Evolutionary conservation across 805 yeast species (phyloP), one percentile per base, ranked within the genome.

Genomic region (Candida nitratophila): DNA sequence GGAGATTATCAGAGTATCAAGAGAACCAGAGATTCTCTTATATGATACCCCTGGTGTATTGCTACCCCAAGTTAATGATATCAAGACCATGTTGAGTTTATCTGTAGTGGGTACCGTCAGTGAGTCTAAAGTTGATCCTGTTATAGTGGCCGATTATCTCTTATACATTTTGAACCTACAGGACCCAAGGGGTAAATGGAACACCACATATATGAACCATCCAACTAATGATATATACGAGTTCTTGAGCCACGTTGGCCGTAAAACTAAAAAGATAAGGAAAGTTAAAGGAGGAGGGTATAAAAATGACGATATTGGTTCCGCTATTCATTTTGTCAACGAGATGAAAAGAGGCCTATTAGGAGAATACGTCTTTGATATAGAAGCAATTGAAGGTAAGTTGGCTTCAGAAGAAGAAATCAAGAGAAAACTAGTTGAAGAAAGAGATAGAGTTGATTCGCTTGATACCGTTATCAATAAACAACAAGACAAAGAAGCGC

Each of bases 31-130:
- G 30, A 73, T 91, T 2, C 72, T 79, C 46, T 68, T 90, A 8
- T 79, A 85, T 52, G 99, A 93, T 59, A 86, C 97, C 0, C 99
- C 99, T 0, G 99, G 99, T 1, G 90, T 93, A 4, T 78, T 87
- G 45, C 63, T 88, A 12, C 98, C 99, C 0, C 77, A 79, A 19
- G 85, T 81, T 10, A 72, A 74, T 39, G 73, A 75, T 47, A 60
- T 74, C 3, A 78, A 80, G 48, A 78, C 88, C 1, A 86, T 90
- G 93, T 66, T 91, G 21, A 74, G 81, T 2, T 68, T 90, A 33
- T 71, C 86, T 1, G 63, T 89, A 17, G 79, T 84, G 32, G 95
- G 95, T 1, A 82, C 93, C 40, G 83, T 90, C 6, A 79, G 79
- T 45, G 67, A 76, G 5, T 73, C 74, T 15, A 68, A 76, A n/a